Evolutionary conservation across 2,329 filamentous ascomycete genomes (phyloP).

Genomic region (Penicillium thymicola): DNA sequence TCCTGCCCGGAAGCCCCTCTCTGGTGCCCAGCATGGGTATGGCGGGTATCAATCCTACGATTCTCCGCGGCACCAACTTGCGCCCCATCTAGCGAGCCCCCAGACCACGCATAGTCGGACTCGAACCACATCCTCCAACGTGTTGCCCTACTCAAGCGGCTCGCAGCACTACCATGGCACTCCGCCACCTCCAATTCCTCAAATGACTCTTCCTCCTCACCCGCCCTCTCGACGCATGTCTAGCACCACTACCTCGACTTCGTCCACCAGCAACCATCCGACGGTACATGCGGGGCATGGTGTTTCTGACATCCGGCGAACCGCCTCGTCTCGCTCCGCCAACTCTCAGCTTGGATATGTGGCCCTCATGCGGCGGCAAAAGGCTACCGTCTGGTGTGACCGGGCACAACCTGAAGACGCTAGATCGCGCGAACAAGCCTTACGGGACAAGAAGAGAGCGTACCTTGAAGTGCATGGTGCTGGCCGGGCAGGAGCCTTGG

Average conservation of each 20-base stretch:
- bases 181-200: slow-evolving; percentile 26
- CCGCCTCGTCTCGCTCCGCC: slow-evolving; percentile 74
- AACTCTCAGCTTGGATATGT: slow-evolving; percentile 75
- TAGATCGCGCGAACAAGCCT: slow-evolving; percentile 74
- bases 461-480: slow-evolving; percentile 72
- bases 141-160: slow-evolving; percentile 27
- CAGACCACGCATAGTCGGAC: slow-evolving; percentile 35
- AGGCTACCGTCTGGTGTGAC: slow-evolving; percentile 98
- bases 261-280: slow-evolving; percentile 37
- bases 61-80: slow-evolving; percentile 23
- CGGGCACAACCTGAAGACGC: slow-evolving; percentile 90
- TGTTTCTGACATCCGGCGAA: slow-evolving; percentile 57
- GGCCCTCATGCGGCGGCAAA: slow-evolving; percentile 91
- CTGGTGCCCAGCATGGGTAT: slow-evolving; percentile 23
- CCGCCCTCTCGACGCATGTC: slow-evolving; percentile 36
- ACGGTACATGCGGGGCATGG: slow-evolving; percentile 20
- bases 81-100: slow-evolving; percentile 26
- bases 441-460: slow-evolving; percentile 81
- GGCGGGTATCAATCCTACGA: slow-evolving; percentile 28
- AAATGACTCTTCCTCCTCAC: slow-evolving; percentile 26
- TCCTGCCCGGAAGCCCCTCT: slow-evolving; percentile 32
- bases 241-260: slow-evolving; percentile 42
- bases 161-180: slow-evolving; percentile 27
- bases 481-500: slow-evolving; percentile 61
- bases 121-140: slow-evolving; percentile 40